phyloP scores from a whole-genome alignment of 176 grass and related monocot genomes.

The Dendrocalamus sinicus region DNA sequence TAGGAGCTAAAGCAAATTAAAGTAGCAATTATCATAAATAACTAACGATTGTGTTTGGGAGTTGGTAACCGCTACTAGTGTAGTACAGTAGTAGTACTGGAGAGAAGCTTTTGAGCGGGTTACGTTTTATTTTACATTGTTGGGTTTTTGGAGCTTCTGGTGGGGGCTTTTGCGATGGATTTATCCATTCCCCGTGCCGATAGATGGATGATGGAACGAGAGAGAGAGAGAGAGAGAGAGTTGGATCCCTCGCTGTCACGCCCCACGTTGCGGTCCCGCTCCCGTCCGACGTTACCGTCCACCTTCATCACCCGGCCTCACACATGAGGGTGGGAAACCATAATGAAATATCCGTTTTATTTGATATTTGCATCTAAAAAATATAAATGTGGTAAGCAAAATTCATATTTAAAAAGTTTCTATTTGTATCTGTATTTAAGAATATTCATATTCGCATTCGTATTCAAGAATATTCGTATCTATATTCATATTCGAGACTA shows the following conservation, averaged over 20 bases:
- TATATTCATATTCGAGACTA: too few relatives aligned
- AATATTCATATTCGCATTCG: too few relatives aligned
- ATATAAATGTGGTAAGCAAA: too few relatives aligned
- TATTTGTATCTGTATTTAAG: too few relatives aligned
- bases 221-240: neutral
- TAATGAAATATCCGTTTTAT: too few relatives aligned
- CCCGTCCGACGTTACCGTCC: slow-evolving; percentile 47
- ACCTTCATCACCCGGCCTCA: neutral
- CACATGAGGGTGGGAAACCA: neutral
- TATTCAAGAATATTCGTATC: too few relatives aligned
- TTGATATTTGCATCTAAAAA: too few relatives aligned
- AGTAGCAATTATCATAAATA: neutral
- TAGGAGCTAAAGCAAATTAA: neutral
- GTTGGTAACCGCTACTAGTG: neutral
- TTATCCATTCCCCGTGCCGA: neutral
- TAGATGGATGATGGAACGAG: neutral
- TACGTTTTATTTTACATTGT: neutral
- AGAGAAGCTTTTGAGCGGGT: neutral
- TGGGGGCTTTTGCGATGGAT: neutral
- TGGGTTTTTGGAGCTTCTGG: neutral
- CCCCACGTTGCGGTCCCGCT: slow-evolving; percentile 43
- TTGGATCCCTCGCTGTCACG: slow-evolving; percentile 41
- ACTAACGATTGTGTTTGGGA: neutral
- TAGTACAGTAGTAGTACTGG: neutral
- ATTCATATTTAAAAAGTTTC: too few relatives aligned